Evolutionary conservation across 257 asterid genomes (phyloP), one percentile per base, ranked within the genome.

Genomic region (Ajuga chamaepitys): DNA sequence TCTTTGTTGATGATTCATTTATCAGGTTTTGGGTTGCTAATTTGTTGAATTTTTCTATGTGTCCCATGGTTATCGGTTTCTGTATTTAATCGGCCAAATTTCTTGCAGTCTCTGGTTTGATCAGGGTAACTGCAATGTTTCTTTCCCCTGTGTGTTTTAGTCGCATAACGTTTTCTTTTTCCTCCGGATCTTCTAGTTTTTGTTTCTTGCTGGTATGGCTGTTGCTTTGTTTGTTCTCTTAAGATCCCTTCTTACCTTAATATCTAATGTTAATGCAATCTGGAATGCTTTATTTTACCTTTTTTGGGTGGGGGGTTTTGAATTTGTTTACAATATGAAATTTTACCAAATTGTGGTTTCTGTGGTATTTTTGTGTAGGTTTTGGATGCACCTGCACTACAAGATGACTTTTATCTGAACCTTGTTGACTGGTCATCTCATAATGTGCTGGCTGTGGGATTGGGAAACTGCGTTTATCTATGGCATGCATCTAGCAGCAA

Each of bases 281-380:
- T 16, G 10, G 62, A 40, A 51, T 52, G 16, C 48, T 35, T 24
- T 17, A 34, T 28, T 9, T 50, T 13, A 13, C 28, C 16, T 20
- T 21, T 9, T 4, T 46, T 0, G n/a, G 53, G 53, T 14, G 11
- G 16, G n/a, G n/a, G n/a, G n/a, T n/a, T n/a, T n/a, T n/a, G n/a
- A 62, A 16, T 21, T 17, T 41, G 3, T 28, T n/a, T 46, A 46
- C 53, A 5, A 5, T 66, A 28, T 21, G 44, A 50, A 28, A 4
- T 28, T 18, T 44, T 5, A 47, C 62, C 58, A 47, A 52, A 1
- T 38, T 73, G 58, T 26, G 67, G 18, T 5, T 14, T 25, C 42
- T 62, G 0, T 54, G 24, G 12, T 28, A 30, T 22, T 51, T 71
- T 66, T 2, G 6, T 30, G 4, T 70, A 94, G 99, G 38, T 69